Percentiles rank a stretch among this genome's conserved stretches.
phyloP scores from a whole-genome alignment of 2,329 filamentous ascomycete species.

The Chaetomium olivaceum region DNA sequence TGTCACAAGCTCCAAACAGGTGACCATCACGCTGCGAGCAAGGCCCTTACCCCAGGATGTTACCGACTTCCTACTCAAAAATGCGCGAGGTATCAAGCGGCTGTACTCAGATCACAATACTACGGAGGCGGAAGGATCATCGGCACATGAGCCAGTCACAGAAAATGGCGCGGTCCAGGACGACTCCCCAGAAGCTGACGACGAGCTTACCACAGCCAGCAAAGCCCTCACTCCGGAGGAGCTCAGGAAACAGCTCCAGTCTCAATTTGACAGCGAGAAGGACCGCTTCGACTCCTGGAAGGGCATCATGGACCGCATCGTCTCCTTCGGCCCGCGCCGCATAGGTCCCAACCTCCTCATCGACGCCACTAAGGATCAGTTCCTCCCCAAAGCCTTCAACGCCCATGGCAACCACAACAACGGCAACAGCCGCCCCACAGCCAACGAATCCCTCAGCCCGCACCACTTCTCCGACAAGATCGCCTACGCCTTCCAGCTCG shows the following conservation, averaged over 20 bases:
- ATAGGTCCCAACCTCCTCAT: constrained; percentile 87
- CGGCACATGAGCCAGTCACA: constrained; percentile 29
- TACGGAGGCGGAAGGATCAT: constrained; percentile 40
- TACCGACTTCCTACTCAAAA: constrained; percentile 82
- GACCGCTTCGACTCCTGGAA: constrained; percentile 72
- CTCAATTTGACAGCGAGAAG: constrained; percentile 69
- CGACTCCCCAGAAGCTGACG: constrained; percentile 52
- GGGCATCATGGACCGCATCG: constrained; percentile 74
- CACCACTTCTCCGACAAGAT: constrained; percentile 86
- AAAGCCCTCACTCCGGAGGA: constrained; percentile 70
- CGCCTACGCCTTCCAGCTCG: constrained; percentile 89
- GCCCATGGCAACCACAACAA: constrained; percentile 34
- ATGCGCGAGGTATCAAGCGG: constrained; percentile 74
- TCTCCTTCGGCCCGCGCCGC: constrained; percentile 84
- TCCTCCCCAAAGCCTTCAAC: constrained; percentile 70
- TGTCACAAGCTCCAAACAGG: constrained; percentile 80
- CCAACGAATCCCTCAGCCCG: constrained; percentile 55
- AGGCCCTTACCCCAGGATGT: constrained; percentile 75
- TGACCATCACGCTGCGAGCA: constrained; percentile 74
- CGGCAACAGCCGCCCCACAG: constrained; percentile 38
- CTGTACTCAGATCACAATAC: constrained; percentile 71
- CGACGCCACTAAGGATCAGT: constrained; percentile 72
- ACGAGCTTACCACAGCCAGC: constrained; percentile 55
- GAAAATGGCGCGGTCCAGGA: constrained; percentile 36
- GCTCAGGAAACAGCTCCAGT: constrained; percentile 71